Conservation (phyloP, 176 grass and related monocot species). For the Oryza brachyantha region DNA sequence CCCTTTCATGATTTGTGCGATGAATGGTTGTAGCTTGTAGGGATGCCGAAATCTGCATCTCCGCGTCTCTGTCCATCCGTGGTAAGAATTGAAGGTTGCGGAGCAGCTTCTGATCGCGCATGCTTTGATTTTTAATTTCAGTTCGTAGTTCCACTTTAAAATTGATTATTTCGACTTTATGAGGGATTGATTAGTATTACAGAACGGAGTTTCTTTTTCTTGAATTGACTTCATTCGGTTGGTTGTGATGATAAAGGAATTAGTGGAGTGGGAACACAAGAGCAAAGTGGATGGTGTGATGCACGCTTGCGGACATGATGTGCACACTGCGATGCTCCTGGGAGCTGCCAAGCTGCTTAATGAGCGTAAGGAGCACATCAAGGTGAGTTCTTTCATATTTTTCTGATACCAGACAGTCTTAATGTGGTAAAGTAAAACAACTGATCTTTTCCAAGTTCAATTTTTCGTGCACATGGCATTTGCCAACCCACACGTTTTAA, state of each 20-base stretch:
- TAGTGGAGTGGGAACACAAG: constrained; percentile 92
- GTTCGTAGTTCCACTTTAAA: neutral
- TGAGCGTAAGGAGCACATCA: constrained; percentile 63
- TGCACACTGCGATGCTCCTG: constrained; percentile 80
- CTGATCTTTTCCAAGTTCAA: neutral
- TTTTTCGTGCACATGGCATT: neutral
- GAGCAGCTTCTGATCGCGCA: neutral
- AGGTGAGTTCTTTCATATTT: constrained; percentile 34
- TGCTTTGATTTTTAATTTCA: neutral
- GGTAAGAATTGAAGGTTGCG: neutral
- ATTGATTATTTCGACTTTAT: neutral
- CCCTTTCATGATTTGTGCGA: neutral
- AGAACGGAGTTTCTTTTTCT: neutral
- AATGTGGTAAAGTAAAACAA: neutral
- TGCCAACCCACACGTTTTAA: neutral
- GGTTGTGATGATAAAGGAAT: constrained; percentile 41
- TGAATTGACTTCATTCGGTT: neutral
- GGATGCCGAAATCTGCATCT: neutral
- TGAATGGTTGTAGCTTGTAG: neutral
- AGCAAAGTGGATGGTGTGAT: constrained; percentile 85
- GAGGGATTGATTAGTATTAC: neutral
- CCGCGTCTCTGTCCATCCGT: neutral
- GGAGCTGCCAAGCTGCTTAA: constrained; percentile 90
- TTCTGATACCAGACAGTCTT: neutral
- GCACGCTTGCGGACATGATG: constrained; percentile 94